Base-by-base conservation (phyloP, 2,329 filamentous ascomycete genomes). In the Alternaria sp. region DNA sequence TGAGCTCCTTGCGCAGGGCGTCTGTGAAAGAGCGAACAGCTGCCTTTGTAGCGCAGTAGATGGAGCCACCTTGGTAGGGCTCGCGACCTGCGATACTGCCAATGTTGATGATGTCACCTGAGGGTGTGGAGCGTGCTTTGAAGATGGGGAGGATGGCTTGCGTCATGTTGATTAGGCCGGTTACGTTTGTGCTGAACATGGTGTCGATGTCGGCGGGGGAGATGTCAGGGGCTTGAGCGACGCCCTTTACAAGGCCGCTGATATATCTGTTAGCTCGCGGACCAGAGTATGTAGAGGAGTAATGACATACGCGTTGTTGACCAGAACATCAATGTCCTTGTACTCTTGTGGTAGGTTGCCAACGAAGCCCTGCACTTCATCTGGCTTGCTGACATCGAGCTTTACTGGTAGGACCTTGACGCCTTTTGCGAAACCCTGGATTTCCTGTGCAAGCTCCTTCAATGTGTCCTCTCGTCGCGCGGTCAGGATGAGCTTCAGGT, bases 171-270 rank as follows among this genome's bases (percentile, higher is more conserved):
- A 99, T 95, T 34, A 99, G 85, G 28, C 95, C 95, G 2, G 91
- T 95, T 54, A 98, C 94, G 78, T 99, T 99, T 60, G 95, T 98
- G 48, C 87, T 82, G 76, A 97, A 92, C 93, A 98, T 97, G 78
- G 89, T 74, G 71, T 91, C 85, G 71, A 97, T 91, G 81, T 99
- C 94, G 60, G 90, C 89, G 72, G 92, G 85, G 16, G 85, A 85
- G 76, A 99, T 97, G 41, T 92, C 87, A 18, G 94, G 94, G 1
- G 93, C 93, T 76, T 91, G 89, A 51, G 92, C 94, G 12, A 97
- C 87, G 66, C 93, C 94, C 80, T 92, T 94, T 63, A 97, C 94
- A 20, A 97, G 86, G 43, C 94, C 94, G 49, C 92, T 54, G 38
- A 8, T 2, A 6, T 28, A 4, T 1, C 8, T 25, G 28, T 55